Base-by-base conservation (phyloP, 176 grass and related monocot species). In the Ensete ventricosum region DNA sequence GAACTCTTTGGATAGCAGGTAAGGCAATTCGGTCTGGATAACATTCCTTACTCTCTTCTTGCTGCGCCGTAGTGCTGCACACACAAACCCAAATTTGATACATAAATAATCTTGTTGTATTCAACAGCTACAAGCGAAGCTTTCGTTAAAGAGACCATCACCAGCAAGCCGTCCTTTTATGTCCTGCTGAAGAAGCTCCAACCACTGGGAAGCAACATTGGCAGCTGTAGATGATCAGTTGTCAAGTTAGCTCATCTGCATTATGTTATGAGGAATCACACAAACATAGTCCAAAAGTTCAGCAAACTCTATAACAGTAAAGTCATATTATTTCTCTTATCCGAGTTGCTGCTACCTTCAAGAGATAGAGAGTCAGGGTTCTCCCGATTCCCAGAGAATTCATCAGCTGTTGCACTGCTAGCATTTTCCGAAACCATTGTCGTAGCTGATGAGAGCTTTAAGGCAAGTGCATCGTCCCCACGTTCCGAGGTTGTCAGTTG, bases 121-220 rank as follows among this genome's bases (percentile, higher is more conserved):
- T 68, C 25, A 29, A 19, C 13, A 29, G 7, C 88, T 88, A 87
- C 80, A 81, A 72, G 58, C 83, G 24, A 27, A 14, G 7, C 23
- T 74, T 27, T n/a, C 10, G 23, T 16, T 34, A 83, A 52, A 64
- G 54, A 68, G 64, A 82, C 20, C 55, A 64, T 76, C 87, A 99
- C 95, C 95, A 85, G 90, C 85, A 79, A 94, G 90, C 62, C 95
- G 88, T 26, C 95, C 95, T 86, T 92, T 84, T 72, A 99, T 91
- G 64, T 99, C 95, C 54, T 94, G 90, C 29, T 89, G 95, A 69
- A 99, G 81, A 50, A 99, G 84, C 50, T 91, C 95, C 84, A 99
- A 78, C 95, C 95, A 99, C 54, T 94, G 90, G 73, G 88, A 94
- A 62, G 90, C 90, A 79, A 90, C 84, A 71, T 81, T 85, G 29